phyloP scores from a whole-genome alignment of 768 basidiomycete species.

The Pleurotus pulmonarius region DNA sequence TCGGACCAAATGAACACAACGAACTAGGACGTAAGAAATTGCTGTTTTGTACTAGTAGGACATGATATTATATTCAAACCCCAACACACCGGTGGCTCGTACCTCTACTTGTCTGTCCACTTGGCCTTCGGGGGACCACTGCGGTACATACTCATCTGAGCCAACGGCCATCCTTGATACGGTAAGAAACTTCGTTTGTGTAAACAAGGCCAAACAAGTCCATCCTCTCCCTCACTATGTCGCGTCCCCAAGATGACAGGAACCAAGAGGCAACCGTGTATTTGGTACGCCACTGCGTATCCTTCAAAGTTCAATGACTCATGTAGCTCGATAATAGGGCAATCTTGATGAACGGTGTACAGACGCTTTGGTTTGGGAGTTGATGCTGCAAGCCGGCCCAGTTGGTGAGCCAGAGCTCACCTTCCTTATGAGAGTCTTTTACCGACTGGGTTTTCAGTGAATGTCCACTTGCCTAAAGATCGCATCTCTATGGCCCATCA shows the following conservation, averaged over 20 bases:
- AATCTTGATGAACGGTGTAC: constrained; percentile 95
- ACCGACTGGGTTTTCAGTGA: constrained; percentile 48
- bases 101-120: no score
- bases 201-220: neutral
- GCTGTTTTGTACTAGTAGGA: no score
- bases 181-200: no score
- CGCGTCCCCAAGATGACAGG: constrained; percentile 80
- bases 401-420: constrained; percentile 65
- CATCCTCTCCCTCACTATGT: constrained; percentile 33
- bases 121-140: no score
- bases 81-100: no score
- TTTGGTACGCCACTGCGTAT: constrained; percentile 41
- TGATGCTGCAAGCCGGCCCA: constrained; percentile 99
- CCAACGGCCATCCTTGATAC: no score
- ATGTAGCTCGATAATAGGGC: constrained; percentile 49
- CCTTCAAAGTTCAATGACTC: neutral
- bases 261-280: constrained; percentile 93
- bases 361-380: constrained; percentile 94
- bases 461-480: constrained; percentile 98
- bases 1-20: no score
- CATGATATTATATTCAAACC: no score
- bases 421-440: neutral
- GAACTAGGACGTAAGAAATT: no score
- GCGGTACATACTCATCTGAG: no score
- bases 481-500: constrained; percentile 98